phyloP scores from a whole-genome alignment of 176 grass and related monocot genomes.

The Oryza nivara region DNA sequence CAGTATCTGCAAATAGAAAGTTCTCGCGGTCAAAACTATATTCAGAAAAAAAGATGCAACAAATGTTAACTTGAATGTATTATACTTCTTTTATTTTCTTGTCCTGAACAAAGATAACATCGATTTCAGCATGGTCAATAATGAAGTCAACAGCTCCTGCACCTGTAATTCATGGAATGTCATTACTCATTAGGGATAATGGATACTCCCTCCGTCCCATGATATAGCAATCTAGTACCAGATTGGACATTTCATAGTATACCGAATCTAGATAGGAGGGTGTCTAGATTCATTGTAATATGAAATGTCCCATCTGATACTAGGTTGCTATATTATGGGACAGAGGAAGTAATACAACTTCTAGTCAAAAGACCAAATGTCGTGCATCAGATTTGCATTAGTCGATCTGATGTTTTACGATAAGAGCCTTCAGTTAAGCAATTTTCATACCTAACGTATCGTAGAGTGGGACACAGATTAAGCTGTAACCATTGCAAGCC shows the following conservation, averaged over 20 bases:
- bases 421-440: neutral
- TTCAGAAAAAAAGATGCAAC: neutral
- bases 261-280: no score
- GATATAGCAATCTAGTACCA: no score
- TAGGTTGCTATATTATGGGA: no score
- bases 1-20: slow-evolving; percentile 53
- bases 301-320: no score
- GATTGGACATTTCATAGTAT: no score
- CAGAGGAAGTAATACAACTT: neutral
- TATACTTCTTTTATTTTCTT: slow-evolving; percentile 93
- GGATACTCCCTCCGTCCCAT: neutral
- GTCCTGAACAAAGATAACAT: slow-evolving; percentile 82
- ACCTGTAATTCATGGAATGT: slow-evolving; percentile 53
- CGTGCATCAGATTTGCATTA: slow-evolving; percentile 11
- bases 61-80: slow-evolving; percentile 1
- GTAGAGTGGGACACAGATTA: slow-evolving; percentile 89
- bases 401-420: slow-evolving; percentile 17
- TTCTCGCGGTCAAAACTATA: neutral
- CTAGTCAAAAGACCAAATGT: neutral
- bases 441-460: slow-evolving; percentile 78
- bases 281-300: no score
- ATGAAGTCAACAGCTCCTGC: slow-evolving; percentile 82
- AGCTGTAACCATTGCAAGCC: slow-evolving; percentile 92
- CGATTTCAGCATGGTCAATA: slow-evolving; percentile 92
- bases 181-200: slow-evolving; percentile 19